Base-by-base conservation (phyloP, 1,284 basidiomycete genomes). In the Sporisorium reilianum region DNA sequence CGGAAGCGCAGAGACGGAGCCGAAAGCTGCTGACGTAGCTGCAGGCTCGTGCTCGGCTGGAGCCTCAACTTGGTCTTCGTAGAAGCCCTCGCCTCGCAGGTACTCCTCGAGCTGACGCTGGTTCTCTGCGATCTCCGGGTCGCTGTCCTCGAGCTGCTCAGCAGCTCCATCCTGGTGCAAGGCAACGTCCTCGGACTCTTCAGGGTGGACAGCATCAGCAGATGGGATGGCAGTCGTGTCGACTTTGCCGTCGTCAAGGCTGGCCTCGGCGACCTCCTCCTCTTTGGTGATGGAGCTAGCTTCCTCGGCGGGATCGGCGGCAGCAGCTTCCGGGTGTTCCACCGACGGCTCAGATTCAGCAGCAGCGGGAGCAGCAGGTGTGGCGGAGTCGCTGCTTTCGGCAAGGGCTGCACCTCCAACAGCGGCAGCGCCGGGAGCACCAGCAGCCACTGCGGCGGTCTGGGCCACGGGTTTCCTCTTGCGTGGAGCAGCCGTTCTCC, bases 401-500 rank as follows among this genome's bases (percentile, higher is more conserved):
- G 55, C 53, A 22, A 41, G 36, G 18, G 51, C 58, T 11, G n/a
- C 51, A 1, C 12, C 53, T 38, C 41, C 56, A 5, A 40, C 62
- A 25, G 16, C 51, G 10, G 42, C 55, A 41, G 55, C 48, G 6
- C 49, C 53, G 8, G 51, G 46, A 41, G 55, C 48, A 10, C 49
- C 53, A 12, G 51, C 50, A 26, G 64, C 42, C 18, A 62, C 42
- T 5, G 44, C 55, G 20, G 59, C 62, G 22, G 60, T 50, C 38
- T 60, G 63, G 18, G 66, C 44, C 18, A 58, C 59, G 12, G 67
- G 51, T 41, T 63, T 71, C 72, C 71, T 79, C 54, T 66, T 71
- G 34, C 79, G 64, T 8, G 79, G 79, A 2, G 79, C 78, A 20
- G 77, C 79, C n/a, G 79, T 62, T 34, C 79, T 49, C 26, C 79